Evolutionary conservation across 2,329 filamentous ascomycete species (phyloP).

Genomic region (Venturia asperata): DNA sequence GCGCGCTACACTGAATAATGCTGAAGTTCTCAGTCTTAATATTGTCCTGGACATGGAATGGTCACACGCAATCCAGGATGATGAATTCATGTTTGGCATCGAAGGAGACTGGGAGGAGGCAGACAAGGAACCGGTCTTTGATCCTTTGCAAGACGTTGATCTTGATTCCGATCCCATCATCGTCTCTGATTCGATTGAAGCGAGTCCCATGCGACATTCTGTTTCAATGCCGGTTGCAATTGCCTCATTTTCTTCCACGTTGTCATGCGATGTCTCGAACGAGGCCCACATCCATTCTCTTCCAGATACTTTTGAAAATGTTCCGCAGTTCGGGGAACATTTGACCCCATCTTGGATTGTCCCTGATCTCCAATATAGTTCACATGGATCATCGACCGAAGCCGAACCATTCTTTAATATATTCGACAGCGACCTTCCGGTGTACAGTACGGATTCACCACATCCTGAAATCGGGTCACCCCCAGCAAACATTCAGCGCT

Average conservation of each 20-base stretch:
- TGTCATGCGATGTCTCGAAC: background rate
- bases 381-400: background rate
- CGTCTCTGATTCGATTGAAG: background rate
- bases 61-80: background rate
- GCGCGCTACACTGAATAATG: background rate
- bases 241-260: background rate
- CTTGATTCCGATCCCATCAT: background rate
- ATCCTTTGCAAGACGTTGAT: background rate
- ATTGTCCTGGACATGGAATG: background rate
- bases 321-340: background rate
- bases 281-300: background rate
- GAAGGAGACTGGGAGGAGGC: background rate
- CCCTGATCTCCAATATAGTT: background rate
- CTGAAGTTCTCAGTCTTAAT: background rate
- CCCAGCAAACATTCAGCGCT: background rate
- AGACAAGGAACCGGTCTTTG: background rate
- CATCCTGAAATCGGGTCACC: background rate
- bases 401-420: background rate
- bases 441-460: background rate
- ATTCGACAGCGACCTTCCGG: background rate
- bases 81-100: background rate
- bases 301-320: background rate
- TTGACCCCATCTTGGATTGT: background rate
- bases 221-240: background rate
- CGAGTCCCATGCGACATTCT: background rate